Conservation (phyloP, 1,284 basidiomycete species). For the Apiotrichum sp. region DNA sequence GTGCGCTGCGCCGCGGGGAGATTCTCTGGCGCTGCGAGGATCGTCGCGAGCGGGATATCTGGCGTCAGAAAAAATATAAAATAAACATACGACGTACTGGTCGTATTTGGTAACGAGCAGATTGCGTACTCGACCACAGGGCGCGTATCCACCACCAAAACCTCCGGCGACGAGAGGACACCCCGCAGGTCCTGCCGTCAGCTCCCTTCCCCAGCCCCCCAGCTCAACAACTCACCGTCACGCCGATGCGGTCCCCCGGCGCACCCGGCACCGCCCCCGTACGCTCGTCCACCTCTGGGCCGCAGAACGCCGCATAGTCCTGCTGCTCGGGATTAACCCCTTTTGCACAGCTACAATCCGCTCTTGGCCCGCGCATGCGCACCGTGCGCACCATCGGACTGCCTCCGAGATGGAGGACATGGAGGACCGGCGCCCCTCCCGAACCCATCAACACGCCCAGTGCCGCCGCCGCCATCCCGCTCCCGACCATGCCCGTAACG, state of each 20-base stretch:
- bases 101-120: conserved; percentile 67
- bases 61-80: conserved; percentile 3
- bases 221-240: conserved; percentile 13
- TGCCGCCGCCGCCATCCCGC: conserved; percentile 82
- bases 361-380: conserved; percentile 60
- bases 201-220: not conserved
- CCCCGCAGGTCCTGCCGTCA: conserved; percentile 7
- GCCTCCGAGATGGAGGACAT: conserved; percentile 27
- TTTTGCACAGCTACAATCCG: conserved; percentile 19
- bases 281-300: conserved; percentile 42
- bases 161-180: not conserved
- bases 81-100: conserved; percentile 55
- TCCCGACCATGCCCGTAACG: conserved; percentile 86
- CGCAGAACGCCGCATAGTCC: conserved; percentile 75
- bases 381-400: conserved; percentile 69
- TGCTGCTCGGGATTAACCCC: conserved; percentile 32
- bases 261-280: conserved; percentile 25
- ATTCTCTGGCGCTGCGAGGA: conserved; percentile 25
- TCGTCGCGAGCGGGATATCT: conserved; percentile 40
- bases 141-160: conserved; percentile 70
- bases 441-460: conserved; percentile 72
- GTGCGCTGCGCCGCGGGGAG: conserved; percentile 37
- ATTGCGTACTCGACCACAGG: conserved; percentile 78
- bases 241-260: conserved; percentile 36
- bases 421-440: conserved; percentile 54